Evolutionary conservation across 2,329 filamentous ascomycete species (phyloP), one percentile per base, ranked within the genome.

Genomic region (Chrysoporthe austroafricana): DNA sequence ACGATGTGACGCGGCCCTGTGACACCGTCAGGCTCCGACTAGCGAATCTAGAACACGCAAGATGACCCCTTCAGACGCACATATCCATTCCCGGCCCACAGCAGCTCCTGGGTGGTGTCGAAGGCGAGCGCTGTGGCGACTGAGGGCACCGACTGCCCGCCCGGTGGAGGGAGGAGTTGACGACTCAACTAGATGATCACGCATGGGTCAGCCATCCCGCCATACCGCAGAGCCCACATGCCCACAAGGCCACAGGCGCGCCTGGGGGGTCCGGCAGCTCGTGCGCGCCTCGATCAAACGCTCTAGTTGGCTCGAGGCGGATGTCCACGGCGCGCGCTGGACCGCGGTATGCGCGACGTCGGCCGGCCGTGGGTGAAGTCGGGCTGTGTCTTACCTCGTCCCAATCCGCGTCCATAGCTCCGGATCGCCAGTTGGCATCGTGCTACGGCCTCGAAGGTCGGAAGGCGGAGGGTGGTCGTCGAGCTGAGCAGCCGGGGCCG

Each of bases 41-140:
- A 16, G 1, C 44, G n/a, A 26, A 26, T 26, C 7, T 4, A 32
- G 14, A 32, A 68, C 64, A 26, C 26, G 0, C 26, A 62, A 11
- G 26, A 50, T 1, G n/a, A 5, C n/a, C 39, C 2, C 16, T 5
- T 13, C 21, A 2, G 21, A 67, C 87, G 83, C 84, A 96, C 93
- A 84, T 90, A 93, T 81, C 96, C 92, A 78, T 96, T 97, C 59
- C 94, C 96, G 3, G 90, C 89, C 96, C 96, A 99, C 64, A 99
- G 81, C 46, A 99, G 85, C 78, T 99, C 96, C 78, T 97, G 91
- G 50, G 86, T 85, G 67, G 91, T 91, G 78, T 99, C 96, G 79
- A 99, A 99, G 60, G 91, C 91, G 78, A 97, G 87, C 2, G 93
- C 60, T 36, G 69, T 90, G 57, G 91, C 90, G 72, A 93, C 88